Conservation (phyloP, 257 asterid genomes). For the Nicotiana otophora region DNA sequence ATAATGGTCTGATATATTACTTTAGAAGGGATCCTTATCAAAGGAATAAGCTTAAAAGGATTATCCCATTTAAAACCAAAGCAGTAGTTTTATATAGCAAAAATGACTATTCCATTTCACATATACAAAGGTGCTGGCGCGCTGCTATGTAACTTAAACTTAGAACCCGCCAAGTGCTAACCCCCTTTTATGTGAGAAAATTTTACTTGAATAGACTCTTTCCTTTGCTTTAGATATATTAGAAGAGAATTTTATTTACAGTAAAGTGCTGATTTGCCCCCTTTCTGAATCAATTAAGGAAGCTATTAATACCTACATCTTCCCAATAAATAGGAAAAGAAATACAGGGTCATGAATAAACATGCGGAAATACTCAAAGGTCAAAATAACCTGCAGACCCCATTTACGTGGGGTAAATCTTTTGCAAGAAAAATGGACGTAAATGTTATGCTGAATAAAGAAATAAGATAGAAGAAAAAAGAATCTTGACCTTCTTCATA, state of each 20-base stretch:
- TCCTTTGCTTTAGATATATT: neutral
- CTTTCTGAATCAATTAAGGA: neutral
- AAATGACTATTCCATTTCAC: too few relatives aligned
- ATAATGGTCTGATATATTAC: neutral
- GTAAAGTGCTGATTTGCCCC: neutral
- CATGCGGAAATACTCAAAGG: neutral
- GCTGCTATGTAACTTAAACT: too few relatives aligned
- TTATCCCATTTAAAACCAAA: neutral
- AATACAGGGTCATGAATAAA: neutral
- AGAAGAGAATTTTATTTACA: neutral
- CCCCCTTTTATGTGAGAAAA: neutral
- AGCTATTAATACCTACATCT: neutral
- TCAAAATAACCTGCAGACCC: neutral
- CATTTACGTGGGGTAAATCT: neutral
- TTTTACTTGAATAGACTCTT: neutral
- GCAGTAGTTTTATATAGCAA: neutral
- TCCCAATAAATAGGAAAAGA: neutral
- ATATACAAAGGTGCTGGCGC: too few relatives aligned
- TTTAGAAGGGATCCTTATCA: neutral
- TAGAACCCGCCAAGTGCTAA: too few relatives aligned
- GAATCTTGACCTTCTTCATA: conserved; percentile 46
- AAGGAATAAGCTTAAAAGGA: neutral
- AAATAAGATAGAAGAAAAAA: neutral
- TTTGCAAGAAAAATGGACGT: neutral
- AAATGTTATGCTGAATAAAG: neutral